These are phyloP conservation scores for Haplographium delicatum DNA, from an alignment of 495 filamentous ascomycete species.

Conservation along the genomic window DNA sequence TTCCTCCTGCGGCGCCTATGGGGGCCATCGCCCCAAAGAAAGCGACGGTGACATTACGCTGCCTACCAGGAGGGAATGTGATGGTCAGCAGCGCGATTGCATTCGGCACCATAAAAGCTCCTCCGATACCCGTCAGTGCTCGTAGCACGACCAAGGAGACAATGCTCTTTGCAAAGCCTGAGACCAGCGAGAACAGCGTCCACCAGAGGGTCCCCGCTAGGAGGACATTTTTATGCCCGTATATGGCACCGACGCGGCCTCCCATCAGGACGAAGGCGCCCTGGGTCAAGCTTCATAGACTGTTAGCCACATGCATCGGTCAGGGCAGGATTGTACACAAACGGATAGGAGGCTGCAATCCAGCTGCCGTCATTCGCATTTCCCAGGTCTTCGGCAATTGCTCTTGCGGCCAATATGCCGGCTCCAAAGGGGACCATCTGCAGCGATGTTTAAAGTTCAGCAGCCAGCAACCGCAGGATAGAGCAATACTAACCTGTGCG, in stretches of 20 bases:
- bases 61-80: constrained; percentile 40
- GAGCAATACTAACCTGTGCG: no score
- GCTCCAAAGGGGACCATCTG: no score
- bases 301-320: background rate
- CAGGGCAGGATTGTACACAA: background rate
- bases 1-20: constrained; percentile 39
- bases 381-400: no score
- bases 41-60: constrained; percentile 43
- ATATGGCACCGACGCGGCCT: constrained; percentile 45
- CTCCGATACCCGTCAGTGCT: constrained; percentile 40
- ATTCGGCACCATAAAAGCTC: constrained; percentile 43
- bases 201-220: constrained; percentile 34
- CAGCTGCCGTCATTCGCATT: no score
- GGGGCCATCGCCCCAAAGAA: constrained; percentile 48
- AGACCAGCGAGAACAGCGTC: constrained; percentile 32
- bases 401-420: no score
- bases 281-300: constrained; percentile 35
- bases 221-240: constrained; percentile 43
- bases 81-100: constrained; percentile 41
- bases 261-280: constrained; percentile 44
- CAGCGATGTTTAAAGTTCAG: no score
- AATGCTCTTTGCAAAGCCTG: constrained; percentile 38
- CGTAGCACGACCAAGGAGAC: constrained; percentile 36
- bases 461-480: no score
- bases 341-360: background rate